Conservation (phyloP, 2,329 filamentous ascomycete species). For the Coniochaeta sp. region DNA sequence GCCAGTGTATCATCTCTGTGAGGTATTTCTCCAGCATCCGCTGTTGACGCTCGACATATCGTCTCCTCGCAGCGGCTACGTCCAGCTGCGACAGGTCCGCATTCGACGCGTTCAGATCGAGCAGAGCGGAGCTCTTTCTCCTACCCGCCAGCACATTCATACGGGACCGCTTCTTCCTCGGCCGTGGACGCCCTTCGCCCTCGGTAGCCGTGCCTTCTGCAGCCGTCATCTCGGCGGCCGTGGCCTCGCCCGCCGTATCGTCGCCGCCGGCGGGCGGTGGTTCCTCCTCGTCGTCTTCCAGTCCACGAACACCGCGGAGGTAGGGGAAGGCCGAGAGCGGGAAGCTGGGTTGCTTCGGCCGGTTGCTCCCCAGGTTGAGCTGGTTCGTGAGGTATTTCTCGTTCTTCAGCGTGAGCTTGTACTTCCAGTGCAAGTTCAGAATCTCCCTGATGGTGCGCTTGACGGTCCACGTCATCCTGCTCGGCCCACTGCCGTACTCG, state of each 20-base stretch:
- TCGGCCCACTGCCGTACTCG: conserved; percentile 92
- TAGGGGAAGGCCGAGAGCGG: conserved; percentile 87
- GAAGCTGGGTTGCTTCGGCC: conserved; percentile 81
- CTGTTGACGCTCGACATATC: conserved; percentile 76
- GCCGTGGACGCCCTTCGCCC: conserved; percentile 44
- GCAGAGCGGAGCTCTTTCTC: conserved; percentile 43
- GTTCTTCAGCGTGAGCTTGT: conserved; percentile 78
- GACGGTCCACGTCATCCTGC: conserved; percentile 94
- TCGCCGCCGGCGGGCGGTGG: conserved; percentile 18
- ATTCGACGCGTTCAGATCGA: conserved; percentile 36
- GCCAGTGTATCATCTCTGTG: conserved; percentile 88
- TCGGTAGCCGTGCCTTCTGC: conserved; percentile 57
- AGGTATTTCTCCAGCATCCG: conserved; percentile 84
- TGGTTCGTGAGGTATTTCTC: conserved; percentile 72
- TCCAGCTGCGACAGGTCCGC: conserved; percentile 43
- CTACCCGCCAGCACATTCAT: conserved; percentile 45
- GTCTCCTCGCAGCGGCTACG: conserved; percentile 44
- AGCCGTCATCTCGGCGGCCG: conserved; percentile 34
- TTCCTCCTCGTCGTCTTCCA: conserved; percentile 76
- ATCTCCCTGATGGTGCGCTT: conserved; percentile 84
- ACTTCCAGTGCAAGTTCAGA: conserved; percentile 85
- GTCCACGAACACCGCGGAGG: conserved; percentile 68
- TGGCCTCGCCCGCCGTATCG: conserved; percentile 27
- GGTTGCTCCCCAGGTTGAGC: conserved; percentile 51
- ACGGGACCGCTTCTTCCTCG: conserved; percentile 41